Evolutionary conservation across 2,329 filamentous ascomycete genomes (phyloP).

Genomic region (Xenoacremonium recifei): DNA sequence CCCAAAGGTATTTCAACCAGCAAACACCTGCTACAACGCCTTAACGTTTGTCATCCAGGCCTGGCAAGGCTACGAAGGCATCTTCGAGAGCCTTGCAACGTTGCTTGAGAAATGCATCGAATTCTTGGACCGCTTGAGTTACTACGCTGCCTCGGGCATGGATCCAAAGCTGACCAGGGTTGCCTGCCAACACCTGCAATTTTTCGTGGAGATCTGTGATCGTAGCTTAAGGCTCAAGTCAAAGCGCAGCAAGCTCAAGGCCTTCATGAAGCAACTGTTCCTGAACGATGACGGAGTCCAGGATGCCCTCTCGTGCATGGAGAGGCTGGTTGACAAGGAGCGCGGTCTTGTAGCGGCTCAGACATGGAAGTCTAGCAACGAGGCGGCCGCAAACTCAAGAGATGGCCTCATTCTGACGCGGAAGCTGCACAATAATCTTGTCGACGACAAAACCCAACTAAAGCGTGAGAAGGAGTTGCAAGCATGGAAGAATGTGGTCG

Average conservation of each 20-base stretch:
- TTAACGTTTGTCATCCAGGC: conserved; percentile 35
- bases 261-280: conserved; percentile 33
- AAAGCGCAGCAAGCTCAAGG: conserved; percentile 27
- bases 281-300: conserved; percentile 34
- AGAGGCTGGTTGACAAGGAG: conserved; percentile 32
- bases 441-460: conserved; percentile 28
- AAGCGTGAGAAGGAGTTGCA: conserved; percentile 29
- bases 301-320: conserved; percentile 30
- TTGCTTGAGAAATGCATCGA: conserved; percentile 32
- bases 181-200: conserved; percentile 32
- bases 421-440: conserved; percentile 17
- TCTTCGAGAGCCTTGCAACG: conserved; percentile 31
- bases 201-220: conserved; percentile 36
- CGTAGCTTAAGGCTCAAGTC: conserved; percentile 27
- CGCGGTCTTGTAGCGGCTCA: conserved; percentile 31
- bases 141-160: conserved; percentile 29
- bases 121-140: conserved; percentile 32
- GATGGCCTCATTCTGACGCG: conserved; percentile 13
- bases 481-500: conserved; percentile 28
- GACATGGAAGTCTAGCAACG: conserved; percentile 31
- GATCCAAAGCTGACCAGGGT: conserved; percentile 29
- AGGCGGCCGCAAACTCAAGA: conserved; percentile 28
- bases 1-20: conserved; percentile 32
- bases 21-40: conserved; percentile 34
- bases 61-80: conserved; percentile 34